Conservation (phyloP, 2,329 filamentous ascomycete species). For the Thelonectria olida region DNA sequence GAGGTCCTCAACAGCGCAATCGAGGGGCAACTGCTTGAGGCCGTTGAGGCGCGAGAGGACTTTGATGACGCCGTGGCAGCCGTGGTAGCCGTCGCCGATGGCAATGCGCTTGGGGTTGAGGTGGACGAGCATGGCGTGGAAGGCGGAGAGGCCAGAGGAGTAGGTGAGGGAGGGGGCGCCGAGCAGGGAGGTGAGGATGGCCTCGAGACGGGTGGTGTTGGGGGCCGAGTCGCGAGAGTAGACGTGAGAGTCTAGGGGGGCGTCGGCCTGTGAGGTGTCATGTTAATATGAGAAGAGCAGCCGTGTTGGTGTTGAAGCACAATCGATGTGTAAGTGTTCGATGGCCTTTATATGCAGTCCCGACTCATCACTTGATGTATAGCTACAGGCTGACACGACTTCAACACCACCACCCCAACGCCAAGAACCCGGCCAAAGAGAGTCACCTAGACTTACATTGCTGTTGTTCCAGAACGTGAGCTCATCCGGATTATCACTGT, state of each 20-base stretch:
- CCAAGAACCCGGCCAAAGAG: neutral
- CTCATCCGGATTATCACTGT: slow-evolving; percentile 73
- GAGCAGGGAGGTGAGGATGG: slow-evolving; percentile 79
- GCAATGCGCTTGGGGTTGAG: slow-evolving; percentile 85
- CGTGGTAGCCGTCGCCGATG: slow-evolving; percentile 89
- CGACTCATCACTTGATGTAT: neutral
- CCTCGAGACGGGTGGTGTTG: slow-evolving; percentile 85
- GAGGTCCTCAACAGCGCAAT: slow-evolving; percentile 72
- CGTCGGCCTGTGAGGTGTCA: slow-evolving; percentile 51
- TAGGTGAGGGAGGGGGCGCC: slow-evolving; percentile 79
- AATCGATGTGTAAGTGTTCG: neutral
- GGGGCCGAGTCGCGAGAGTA: slow-evolving; percentile 86
- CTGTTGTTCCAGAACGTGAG: slow-evolving; percentile 63
- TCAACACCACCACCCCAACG: neutral
- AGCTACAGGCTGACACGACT: no score
- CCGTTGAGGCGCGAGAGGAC: slow-evolving; percentile 80
- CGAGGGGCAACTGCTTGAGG: slow-evolving; percentile 76
- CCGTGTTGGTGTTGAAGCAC: no score
- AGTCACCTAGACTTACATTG: slow-evolving; percentile 58
- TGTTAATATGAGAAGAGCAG: slow-evolving; percentile 30
- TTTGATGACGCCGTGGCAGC: slow-evolving; percentile 85
- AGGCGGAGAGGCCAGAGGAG: slow-evolving; percentile 84
- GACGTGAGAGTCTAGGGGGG: slow-evolving; percentile 71
- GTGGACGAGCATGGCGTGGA: slow-evolving; percentile 87
- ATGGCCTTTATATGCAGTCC: no score